These are phyloP conservation scores for Dissophora ornata DNA, from an alignment of 192 early-diverging fungal species.

Conservation along the genomic window DNA sequence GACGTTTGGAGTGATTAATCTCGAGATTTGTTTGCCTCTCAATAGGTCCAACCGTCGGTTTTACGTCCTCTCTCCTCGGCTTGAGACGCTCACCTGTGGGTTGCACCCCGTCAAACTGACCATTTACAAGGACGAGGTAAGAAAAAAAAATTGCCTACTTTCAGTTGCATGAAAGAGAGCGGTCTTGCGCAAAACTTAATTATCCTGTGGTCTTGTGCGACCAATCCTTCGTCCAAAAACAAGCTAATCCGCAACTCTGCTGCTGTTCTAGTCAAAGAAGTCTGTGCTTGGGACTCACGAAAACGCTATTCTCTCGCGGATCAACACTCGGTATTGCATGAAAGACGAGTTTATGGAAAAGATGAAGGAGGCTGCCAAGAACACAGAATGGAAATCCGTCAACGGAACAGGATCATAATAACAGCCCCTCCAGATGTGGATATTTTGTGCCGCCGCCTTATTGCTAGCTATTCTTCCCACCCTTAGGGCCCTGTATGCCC, in stretches of 20 bases:
- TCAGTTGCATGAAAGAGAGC: neutral
- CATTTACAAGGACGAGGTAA: constrained; percentile 49
- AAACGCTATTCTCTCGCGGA: constrained; percentile 49
- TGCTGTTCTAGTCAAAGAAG: constrained; percentile 32
- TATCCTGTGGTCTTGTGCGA: neutral
- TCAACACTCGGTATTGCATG: constrained; percentile 49
- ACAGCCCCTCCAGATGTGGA: neutral
- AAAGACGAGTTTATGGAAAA: constrained; percentile 52
- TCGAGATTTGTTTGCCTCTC: neutral
- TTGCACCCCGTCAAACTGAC: constrained; percentile 50
- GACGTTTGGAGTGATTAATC: neutral
- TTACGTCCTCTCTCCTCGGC: constrained; percentile 41
- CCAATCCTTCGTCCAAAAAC: constrained; percentile 2
- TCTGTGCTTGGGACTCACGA: constrained; percentile 39
- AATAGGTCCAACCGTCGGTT: constrained; percentile 44
- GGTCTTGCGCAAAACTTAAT: too few relatives aligned
- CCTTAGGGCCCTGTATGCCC: too few relatives aligned
- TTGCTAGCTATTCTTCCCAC: too few relatives aligned
- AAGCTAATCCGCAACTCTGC: neutral
- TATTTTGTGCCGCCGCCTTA: too few relatives aligned
- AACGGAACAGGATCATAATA: constrained; percentile 17
- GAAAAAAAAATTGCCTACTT: neutral
- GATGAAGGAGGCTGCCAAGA: constrained; percentile 53
- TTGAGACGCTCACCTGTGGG: constrained; percentile 43
- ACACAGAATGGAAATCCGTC: constrained; percentile 32